phyloP scores from a whole-genome alignment of 768 basidiomycete genomes.

The Coprinopsis strossmayeri region DNA sequence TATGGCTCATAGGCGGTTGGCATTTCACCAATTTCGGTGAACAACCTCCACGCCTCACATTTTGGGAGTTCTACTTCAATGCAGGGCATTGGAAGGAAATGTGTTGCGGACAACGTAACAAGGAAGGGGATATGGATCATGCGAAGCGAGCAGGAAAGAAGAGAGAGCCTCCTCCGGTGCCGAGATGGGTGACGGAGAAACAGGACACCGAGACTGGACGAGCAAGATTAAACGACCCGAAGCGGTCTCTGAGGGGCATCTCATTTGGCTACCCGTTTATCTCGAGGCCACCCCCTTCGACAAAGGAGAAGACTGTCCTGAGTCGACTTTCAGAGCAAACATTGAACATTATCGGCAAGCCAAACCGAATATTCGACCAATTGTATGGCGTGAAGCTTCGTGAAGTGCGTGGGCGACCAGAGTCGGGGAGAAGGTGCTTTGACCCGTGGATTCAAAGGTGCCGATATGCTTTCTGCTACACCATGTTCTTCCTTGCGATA shows the following conservation, averaged over 20 bases:
- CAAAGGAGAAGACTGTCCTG: conserved; percentile 8
- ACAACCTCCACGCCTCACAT: conserved; percentile 34
- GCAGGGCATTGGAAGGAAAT: conserved; percentile 30
- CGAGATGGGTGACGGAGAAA: conserved; percentile 38
- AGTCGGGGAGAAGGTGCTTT: conserved; percentile 42
- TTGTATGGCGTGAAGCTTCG: conserved; percentile 36
- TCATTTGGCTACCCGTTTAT: conserved; percentile 58
- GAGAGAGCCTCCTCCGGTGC: conserved; percentile 26
- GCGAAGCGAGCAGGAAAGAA: conserved; percentile 18
- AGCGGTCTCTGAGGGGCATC: conserved; percentile 37
- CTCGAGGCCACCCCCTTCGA: conserved; percentile 32
- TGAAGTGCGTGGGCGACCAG: conserved; percentile 37
- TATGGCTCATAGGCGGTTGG: conserved; percentile 79
- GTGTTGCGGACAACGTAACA: conserved; percentile 16
- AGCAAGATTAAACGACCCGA: conserved; percentile 36
- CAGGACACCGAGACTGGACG: conserved; percentile 36
- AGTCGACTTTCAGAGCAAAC: conserved; percentile 12
- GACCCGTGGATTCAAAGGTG: conserved; percentile 56
- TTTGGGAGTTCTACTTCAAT: conserved; percentile 43
- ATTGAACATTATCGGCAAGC: conserved; percentile 30
- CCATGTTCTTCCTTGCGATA: conserved; percentile 36
- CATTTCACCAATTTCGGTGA: conserved; percentile 45
- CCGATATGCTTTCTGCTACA: conserved; percentile 50
- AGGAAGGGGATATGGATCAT: conserved; percentile 13
- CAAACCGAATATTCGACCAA: conserved; percentile 39